phyloP scores from a whole-genome alignment of 2,329 filamentous ascomycete species.

The Herpotrichia juniperi region DNA sequence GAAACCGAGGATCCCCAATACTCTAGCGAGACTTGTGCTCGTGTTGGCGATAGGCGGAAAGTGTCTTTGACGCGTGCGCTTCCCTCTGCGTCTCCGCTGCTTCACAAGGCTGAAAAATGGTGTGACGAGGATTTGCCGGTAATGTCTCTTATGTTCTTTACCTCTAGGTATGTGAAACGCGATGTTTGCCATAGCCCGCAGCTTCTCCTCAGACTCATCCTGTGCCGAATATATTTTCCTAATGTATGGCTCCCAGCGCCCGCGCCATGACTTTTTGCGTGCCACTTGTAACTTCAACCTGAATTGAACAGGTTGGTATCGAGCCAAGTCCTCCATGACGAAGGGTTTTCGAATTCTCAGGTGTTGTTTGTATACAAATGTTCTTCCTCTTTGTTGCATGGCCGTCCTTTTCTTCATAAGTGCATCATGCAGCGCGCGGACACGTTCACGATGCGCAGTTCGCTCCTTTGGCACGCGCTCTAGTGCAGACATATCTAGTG shows the following conservation, averaged over 20 bases:
- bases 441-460: not conserved
- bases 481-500: no score
- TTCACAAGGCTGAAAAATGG: not conserved
- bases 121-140: not conserved
- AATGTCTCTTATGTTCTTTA: not conserved
- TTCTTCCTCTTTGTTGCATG: not conserved
- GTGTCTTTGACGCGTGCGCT: not conserved
- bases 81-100: not conserved
- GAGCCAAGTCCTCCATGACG: not conserved
- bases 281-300: not conserved
- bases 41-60: not conserved
- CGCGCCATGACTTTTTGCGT: not conserved
- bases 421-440: not conserved
- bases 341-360: not conserved
- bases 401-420: not conserved
- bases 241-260: not conserved
- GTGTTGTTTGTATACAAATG: not conserved
- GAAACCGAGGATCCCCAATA: not conserved
- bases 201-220: not conserved
- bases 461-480: not conserved
- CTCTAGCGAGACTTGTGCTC: not conserved
- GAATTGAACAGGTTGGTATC: not conserved
- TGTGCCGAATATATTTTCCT: not conserved
- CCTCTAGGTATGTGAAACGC: not conserved
- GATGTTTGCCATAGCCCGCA: not conserved